A percentile compares a stretch with the other conserved stretches of the same genome.
Conservation (phyloP, 2,329 filamentous ascomycete species). For the Neonectria sp. region DNA sequence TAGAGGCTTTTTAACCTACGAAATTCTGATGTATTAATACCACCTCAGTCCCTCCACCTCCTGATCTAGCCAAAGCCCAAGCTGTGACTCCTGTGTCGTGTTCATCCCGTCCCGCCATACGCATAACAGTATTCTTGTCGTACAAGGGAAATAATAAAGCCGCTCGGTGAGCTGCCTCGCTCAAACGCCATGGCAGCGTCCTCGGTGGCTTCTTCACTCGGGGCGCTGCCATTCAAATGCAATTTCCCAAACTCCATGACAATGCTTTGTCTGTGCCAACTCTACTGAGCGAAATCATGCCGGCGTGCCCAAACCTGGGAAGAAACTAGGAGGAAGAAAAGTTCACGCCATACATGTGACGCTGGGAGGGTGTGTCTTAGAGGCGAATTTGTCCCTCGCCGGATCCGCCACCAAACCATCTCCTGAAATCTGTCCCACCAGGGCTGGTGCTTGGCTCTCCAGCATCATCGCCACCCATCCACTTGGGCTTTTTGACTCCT, state of each 20-base stretch:
- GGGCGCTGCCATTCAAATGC: conserved; percentile 1
- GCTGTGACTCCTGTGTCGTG: conserved; percentile 5
- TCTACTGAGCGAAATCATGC: conserved; percentile 33
- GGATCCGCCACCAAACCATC: conserved; percentile 70
- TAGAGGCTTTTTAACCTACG: conserved; percentile 12
- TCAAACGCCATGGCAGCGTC: conserved; percentile 17
- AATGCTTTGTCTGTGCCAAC: conserved; percentile 30
- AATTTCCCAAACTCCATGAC: conserved; percentile 39
- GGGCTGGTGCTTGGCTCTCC: conserved; percentile 47
- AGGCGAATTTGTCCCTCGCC: conserved; percentile 54
- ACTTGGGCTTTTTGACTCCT: conserved; percentile 82
- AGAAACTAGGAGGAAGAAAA: conserved; percentile 13
- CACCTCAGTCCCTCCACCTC: conserved; percentile 6
- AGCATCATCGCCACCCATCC: conserved; percentile 77
- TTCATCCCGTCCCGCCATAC: conserved; percentile 7
- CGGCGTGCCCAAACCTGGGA: conserved; percentile 26
- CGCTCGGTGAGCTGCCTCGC: neutral
- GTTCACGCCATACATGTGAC: conserved; percentile 23
- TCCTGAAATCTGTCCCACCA: conserved; percentile 61
- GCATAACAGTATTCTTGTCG: neutral
- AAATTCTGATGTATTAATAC: conserved; percentile 17
- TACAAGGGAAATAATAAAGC: conserved; percentile 9
- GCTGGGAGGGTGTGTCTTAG: conserved; percentile 28
- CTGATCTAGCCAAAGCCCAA: neutral
- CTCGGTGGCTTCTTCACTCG: conserved; percentile 3